Percentiles rank a stretch among this genome's conserved stretches.
phyloP scores from a whole-genome alignment of 2,329 filamentous ascomycete species.

The Colletotrichum camelliae region DNA sequence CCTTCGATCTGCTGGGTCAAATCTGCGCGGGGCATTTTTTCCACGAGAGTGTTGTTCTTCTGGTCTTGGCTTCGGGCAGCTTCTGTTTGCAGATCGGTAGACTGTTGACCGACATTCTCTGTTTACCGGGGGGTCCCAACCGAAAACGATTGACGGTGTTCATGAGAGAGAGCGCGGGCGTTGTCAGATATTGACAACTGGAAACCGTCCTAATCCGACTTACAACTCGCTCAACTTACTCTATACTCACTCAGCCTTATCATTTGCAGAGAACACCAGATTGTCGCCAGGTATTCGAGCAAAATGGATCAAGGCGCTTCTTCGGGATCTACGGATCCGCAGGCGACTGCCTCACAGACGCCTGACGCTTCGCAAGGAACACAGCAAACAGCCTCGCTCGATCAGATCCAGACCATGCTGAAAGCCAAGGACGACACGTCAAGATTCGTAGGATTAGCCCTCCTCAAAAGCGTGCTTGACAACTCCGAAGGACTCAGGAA shows the following conservation, averaged over 20 bases:
- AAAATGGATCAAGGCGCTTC: neutral
- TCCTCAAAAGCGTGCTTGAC: slow-evolving; percentile 71
- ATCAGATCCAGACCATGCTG: slow-evolving; percentile 62
- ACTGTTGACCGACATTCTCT: neutral
- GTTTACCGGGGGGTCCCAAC: neutral
- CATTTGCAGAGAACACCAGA: neutral
- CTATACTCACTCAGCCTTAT: neutral
- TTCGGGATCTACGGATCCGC: neutral
- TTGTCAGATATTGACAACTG: neutral
- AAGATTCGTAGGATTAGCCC: slow-evolving; percentile 70
- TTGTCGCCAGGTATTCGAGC: neutral
- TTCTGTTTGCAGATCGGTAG: neutral
- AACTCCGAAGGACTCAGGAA: slow-evolving; percentile 57
- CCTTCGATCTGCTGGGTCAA: slow-evolving; percentile 9
- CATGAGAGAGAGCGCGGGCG: neutral
- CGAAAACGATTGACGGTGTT: neutral
- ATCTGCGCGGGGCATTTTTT: slow-evolving; percentile 19
- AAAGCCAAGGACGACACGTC: slow-evolving; percentile 69
- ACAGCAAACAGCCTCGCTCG: slow-evolving; percentile 34
- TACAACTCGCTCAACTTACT: neutral
- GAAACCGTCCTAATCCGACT: neutral
- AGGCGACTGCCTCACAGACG: neutral
- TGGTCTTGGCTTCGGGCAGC: neutral
- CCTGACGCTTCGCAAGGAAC: neutral
- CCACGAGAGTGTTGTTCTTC: slow-evolving; percentile 1